These are phyloP conservation scores for Cordyceps tenuipes DNA, from an alignment of 2,329 filamentous ascomycete genomes.

Conservation along the genomic window DNA sequence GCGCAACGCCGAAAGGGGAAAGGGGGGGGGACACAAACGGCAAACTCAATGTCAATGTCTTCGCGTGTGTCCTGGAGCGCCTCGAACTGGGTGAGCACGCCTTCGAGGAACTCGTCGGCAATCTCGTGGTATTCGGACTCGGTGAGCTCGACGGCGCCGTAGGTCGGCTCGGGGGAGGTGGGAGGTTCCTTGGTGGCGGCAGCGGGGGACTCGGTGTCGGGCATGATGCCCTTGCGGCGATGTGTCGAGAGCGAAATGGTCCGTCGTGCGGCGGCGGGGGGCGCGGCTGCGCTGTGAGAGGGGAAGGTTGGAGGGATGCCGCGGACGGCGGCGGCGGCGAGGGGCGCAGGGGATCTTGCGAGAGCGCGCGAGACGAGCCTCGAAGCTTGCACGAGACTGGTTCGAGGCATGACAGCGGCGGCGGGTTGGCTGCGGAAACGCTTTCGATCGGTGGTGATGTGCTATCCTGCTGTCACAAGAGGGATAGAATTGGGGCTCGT, in stretches of 20 bases:
- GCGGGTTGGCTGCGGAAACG: not conserved
- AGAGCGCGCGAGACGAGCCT: conserved; percentile 28
- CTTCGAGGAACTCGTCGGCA: conserved; percentile 65
- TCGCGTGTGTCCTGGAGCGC: conserved; percentile 62
- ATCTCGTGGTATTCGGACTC: conserved; percentile 67
- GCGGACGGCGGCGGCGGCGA: conserved; percentile 17
- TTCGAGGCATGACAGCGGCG: conserved; percentile 22
- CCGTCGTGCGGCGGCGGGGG: conserved; percentile 12
- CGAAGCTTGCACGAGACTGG: conserved; percentile 28
- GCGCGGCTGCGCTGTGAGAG: not conserved
- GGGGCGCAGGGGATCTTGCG: conserved; percentile 20
- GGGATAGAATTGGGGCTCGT: not conserved
- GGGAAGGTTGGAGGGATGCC: not conserved
- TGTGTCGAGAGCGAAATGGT: conserved; percentile 24
- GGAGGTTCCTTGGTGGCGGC: conserved; percentile 40
- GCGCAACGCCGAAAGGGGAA: not conserved
- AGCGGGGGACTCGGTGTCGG: conserved; percentile 50
- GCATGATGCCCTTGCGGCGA: conserved; percentile 45
- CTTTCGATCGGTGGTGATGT: too few species aligned
- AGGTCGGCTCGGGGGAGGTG: conserved; percentile 28
- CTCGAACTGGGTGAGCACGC: conserved; percentile 55
- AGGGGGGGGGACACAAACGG: conserved; percentile 46
- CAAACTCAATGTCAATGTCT: conserved; percentile 82
- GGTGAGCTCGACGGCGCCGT: conserved; percentile 53
- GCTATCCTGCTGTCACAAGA: too few species aligned